Conservation (phyloP, 257 asterid genomes). For the Jacaranda copaia region DNA sequence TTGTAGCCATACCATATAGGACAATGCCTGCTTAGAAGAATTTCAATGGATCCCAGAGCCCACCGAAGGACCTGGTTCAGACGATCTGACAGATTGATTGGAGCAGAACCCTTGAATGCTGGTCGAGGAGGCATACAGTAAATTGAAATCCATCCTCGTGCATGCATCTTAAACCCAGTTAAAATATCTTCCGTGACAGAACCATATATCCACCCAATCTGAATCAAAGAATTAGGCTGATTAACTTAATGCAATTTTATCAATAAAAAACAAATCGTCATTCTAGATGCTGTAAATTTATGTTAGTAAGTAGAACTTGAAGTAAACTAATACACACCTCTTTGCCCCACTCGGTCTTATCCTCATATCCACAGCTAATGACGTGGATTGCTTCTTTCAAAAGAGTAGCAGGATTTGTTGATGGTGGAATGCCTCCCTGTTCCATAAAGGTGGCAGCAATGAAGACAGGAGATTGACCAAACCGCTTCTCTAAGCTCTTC, state of each 20-base stretch:
- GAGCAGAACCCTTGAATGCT: slow-evolving; percentile 95
- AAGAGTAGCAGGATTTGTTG: slow-evolving; percentile 81
- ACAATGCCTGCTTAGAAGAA: slow-evolving; percentile 87
- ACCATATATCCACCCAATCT: slow-evolving; percentile 98
- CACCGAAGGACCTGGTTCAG: slow-evolving; percentile 94
- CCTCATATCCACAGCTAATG: slow-evolving; percentile 96
- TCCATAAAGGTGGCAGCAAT: slow-evolving; percentile 94
- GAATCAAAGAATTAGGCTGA: slow-evolving; percentile 25
- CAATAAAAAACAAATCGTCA: too few relatives aligned
- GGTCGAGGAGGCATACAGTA: slow-evolving; percentile 94
- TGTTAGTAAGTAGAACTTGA: too few relatives aligned
- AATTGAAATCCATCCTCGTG: slow-evolving; percentile 90
- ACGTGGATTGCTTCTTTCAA: slow-evolving; percentile 98
- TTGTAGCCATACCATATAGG: slow-evolving; percentile 92
- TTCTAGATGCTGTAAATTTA: too few relatives aligned
- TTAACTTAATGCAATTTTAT: not conserved
- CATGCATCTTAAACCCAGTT: slow-evolving; percentile 96
- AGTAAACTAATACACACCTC: slow-evolving; percentile 43
- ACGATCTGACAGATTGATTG: slow-evolving; percentile 95
- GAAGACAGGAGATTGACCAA: slow-evolving; percentile 95
- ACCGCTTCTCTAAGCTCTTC: slow-evolving; percentile 92
- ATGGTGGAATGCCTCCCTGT: slow-evolving; percentile 88
- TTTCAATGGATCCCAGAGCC: slow-evolving; percentile 95
- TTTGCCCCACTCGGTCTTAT: slow-evolving; percentile 97
- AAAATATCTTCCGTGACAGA: slow-evolving; percentile 94